phyloP scores from a whole-genome alignment of 2,329 filamentous ascomycete species.

The Cladophialophora bantiana region DNA sequence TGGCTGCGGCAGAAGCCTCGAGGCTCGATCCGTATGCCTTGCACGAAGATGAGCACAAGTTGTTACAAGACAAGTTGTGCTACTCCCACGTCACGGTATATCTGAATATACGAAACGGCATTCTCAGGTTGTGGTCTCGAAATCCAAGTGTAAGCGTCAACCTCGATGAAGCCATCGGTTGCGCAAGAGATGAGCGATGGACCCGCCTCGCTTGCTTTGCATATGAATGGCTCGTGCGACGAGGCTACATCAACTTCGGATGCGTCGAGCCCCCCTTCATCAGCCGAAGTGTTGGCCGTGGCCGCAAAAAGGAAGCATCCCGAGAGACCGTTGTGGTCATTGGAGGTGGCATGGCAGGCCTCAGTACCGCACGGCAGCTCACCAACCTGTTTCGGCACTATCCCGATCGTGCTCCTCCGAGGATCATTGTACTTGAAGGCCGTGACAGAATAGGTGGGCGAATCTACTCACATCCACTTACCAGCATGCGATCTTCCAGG shows the following conservation, averaged over 20 bases:
- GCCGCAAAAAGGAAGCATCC: constrained; percentile 55
- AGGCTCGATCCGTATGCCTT: constrained; percentile 88
- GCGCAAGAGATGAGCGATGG: constrained; percentile 84
- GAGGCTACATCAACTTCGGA: constrained; percentile 96
- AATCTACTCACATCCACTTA: constrained; percentile 82
- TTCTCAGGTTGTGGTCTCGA: constrained; percentile 85
- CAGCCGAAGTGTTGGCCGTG: constrained; percentile 49
- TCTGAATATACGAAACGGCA: constrained; percentile 93
- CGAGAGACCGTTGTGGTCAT: constrained; percentile 83
- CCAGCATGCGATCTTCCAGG: constrained; percentile 63
- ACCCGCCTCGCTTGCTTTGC: constrained; percentile 87
- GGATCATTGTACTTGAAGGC: constrained; percentile 83
- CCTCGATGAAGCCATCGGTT: constrained; percentile 85
- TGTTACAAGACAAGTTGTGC: constrained; percentile 82
- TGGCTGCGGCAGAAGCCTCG: constrained; percentile 86
- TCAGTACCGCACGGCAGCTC: constrained; percentile 90
- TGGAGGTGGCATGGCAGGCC: constrained; percentile 90
- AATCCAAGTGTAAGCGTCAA: constrained; percentile 85
- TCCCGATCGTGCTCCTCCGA: constrained; percentile 72
- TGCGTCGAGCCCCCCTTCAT: constrained; percentile 75
- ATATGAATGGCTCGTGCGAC: constrained; percentile 88
- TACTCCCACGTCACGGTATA: constrained; percentile 92
- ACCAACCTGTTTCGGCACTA: constrained; percentile 86
- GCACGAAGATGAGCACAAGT: constrained; percentile 80
- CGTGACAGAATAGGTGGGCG: constrained; percentile 86